Conservation (phyloP, 257 asterid genomes). For the Nemophila menziesii region DNA sequence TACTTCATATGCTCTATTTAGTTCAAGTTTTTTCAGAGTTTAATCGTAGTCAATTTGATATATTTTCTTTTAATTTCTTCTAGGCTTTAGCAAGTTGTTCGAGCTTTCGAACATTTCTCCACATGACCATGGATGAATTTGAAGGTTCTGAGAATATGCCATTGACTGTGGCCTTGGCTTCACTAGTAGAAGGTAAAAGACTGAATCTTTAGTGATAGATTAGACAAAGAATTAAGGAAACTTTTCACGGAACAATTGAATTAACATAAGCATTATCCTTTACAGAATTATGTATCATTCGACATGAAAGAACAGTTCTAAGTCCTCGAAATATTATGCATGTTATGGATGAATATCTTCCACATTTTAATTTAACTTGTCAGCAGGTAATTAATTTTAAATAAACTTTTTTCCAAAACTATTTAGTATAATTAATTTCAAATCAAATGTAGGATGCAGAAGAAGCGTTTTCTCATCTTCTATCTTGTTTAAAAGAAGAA, state of each 20-base stretch:
- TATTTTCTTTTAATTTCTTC: neutral
- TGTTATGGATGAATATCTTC: conserved; percentile 57
- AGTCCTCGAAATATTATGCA: conserved; percentile 72
- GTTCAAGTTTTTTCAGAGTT: neutral
- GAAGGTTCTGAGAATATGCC: conserved; percentile 40
- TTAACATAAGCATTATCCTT: conserved; percentile 5
- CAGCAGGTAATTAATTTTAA: conserved; percentile 53
- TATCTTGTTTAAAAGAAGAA: conserved; percentile 76
- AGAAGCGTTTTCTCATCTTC: conserved; percentile 79
- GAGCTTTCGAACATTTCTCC: conserved; percentile 42
- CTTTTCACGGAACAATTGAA: too few species aligned
- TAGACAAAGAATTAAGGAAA: too few species aligned
- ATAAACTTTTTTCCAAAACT: conserved; percentile 3
- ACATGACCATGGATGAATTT: conserved; percentile 36
- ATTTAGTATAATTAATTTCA: conserved; percentile 10
- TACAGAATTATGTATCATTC: conserved; percentile 54
- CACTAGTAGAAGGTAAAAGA: conserved; percentile 49
- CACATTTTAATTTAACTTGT: conserved; percentile 61
- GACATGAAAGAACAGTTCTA: conserved; percentile 40
- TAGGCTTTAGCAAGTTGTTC: conserved; percentile 84
- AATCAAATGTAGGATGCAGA: conserved; percentile 73
- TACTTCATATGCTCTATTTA: conserved; percentile 2
- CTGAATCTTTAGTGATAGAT: too few species aligned
- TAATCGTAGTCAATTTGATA: neutral
- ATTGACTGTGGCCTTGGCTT: conserved; percentile 43